Conservation (phyloP, 805 yeast species). For the Sungouiella thailandica region DNA sequence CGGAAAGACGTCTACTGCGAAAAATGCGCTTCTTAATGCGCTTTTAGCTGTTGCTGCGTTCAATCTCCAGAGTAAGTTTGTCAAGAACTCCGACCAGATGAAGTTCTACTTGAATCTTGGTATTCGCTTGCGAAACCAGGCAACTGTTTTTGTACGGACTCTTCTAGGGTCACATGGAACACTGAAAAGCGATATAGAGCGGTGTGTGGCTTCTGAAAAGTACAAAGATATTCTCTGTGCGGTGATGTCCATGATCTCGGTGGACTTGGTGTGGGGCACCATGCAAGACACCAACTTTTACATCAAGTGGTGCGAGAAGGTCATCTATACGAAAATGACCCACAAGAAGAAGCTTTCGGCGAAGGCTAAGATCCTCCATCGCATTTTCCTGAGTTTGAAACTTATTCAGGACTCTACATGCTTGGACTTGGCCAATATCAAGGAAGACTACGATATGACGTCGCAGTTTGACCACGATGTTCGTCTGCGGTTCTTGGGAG, state of each 20-base stretch:
- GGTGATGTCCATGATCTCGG: constrained; percentile 78
- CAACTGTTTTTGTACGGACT: constrained; percentile 58
- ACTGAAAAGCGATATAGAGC: constrained; percentile 39
- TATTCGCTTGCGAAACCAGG: constrained; percentile 68
- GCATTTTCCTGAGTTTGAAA: constrained; percentile 72
- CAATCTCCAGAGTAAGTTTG: constrained; percentile 68
- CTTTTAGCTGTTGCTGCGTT: constrained; percentile 78
- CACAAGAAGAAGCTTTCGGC: constrained; percentile 60
- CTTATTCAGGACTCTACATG: constrained; percentile 75
- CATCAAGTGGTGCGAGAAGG: constrained; percentile 69
- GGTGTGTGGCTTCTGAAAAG: constrained; percentile 50
- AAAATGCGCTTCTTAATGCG: constrained; percentile 75
- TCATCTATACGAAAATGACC: constrained; percentile 64
- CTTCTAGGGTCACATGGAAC: constrained; percentile 39
- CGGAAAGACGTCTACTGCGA: constrained; percentile 70
- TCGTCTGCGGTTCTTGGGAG: constrained; percentile 13
- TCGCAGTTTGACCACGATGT: constrained; percentile 29
- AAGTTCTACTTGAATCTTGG: constrained; percentile 69
- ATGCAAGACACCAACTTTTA: constrained; percentile 81
- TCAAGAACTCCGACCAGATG: constrained; percentile 61
- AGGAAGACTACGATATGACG: constrained; percentile 27
- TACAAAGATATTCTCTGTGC: constrained; percentile 84
- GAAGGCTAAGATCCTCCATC: constrained; percentile 72
- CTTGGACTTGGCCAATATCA: constrained; percentile 29
- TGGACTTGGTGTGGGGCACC: constrained; percentile 87